These are phyloP conservation scores for Lepiota venenata DNA, from an alignment of 768 basidiomycete species.

Conservation along the genomic window DNA sequence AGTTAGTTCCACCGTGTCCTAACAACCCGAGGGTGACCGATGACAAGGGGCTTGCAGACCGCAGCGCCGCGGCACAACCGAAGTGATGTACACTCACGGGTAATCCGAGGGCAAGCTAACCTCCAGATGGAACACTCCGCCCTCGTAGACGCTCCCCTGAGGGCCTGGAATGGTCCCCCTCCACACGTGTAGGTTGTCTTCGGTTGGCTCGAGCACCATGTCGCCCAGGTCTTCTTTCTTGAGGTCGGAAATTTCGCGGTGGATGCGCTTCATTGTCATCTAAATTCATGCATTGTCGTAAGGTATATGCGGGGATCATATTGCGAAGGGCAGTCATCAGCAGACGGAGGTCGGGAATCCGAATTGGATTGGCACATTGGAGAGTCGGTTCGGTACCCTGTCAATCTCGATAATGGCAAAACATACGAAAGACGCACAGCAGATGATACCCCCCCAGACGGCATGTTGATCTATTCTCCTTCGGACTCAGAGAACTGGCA, in stretches of 20 bases:
- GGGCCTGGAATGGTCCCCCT: conserved; percentile 78
- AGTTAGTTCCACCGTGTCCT: not conserved
- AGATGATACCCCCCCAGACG: conserved; percentile 6
- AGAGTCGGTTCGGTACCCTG: not conserved
- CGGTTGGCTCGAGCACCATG: conserved; percentile 65
- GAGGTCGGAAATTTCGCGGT: conserved; percentile 76
- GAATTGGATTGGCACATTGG: not conserved
- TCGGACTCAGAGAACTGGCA: not conserved
- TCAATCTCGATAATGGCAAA: not conserved
- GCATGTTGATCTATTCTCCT: not conserved
- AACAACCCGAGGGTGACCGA: not conserved
- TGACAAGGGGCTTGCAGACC: not conserved
- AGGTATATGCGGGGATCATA: not conserved
- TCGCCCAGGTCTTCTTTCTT: conserved; percentile 80
- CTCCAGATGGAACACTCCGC: conserved; percentile 69
- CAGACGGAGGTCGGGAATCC: not conserved
- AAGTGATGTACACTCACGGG: conserved; percentile 49
- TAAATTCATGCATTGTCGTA: conserved; percentile 9
- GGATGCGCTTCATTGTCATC: conserved; percentile 78
- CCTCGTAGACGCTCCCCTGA: conserved; percentile 79
- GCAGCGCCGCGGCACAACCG: conserved; percentile 1
- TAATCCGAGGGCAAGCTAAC: conserved; percentile 71
- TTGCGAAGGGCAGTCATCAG: not conserved
- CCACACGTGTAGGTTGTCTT: conserved; percentile 70
- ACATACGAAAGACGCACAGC: not conserved